phyloP scores from a whole-genome alignment of 371 early-diverging fungal species.

The Lichtheimia ornata region DNA sequence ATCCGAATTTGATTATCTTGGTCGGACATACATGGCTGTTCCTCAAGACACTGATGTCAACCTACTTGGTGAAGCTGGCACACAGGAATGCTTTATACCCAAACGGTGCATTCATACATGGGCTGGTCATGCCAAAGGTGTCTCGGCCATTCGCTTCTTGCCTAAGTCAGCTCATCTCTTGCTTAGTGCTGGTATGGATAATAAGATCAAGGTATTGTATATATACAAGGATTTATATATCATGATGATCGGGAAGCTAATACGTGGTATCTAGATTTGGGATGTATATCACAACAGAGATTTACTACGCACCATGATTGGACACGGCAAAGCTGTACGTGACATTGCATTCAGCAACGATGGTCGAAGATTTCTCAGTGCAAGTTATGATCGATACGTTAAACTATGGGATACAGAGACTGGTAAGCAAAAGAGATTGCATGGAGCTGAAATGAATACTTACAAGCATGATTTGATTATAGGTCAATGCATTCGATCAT shows the following conservation, averaged over 20 bases:
- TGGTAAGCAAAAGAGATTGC: slow-evolving; percentile 34
- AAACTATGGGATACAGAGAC: slow-evolving; percentile 99
- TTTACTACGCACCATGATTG: slow-evolving; percentile 83
- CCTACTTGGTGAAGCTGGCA: slow-evolving; percentile 73
- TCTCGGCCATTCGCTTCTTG: slow-evolving; percentile 87
- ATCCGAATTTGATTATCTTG: slow-evolving; percentile 85
- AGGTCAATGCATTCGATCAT: slow-evolving; percentile 81
- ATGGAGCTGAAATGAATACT: background rate
- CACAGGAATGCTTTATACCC: slow-evolving; percentile 84
- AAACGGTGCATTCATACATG: slow-evolving; percentile 88
- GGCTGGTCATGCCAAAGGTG: slow-evolving; percentile 92
- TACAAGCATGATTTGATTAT: background rate
- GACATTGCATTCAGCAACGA: slow-evolving; percentile 91
- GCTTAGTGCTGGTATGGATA: slow-evolving; percentile 90
- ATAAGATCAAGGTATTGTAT: slow-evolving; percentile 77
- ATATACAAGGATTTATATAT: background rate
- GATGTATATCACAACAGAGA: slow-evolving; percentile 90
- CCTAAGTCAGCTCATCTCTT: slow-evolving; percentile 91
- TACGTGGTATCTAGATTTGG: slow-evolving; percentile 65
- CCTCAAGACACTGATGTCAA: slow-evolving; percentile 85
- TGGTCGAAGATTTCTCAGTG: slow-evolving; percentile 84
- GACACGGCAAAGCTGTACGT: slow-evolving; percentile 91
- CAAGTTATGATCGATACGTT: slow-evolving; percentile 88
- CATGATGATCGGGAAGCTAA: no score
- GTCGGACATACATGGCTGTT: slow-evolving; percentile 93